Base-by-base conservation (phyloP, 2,329 filamentous ascomycete genomes). In the Metarhizium anisopliae region DNA sequence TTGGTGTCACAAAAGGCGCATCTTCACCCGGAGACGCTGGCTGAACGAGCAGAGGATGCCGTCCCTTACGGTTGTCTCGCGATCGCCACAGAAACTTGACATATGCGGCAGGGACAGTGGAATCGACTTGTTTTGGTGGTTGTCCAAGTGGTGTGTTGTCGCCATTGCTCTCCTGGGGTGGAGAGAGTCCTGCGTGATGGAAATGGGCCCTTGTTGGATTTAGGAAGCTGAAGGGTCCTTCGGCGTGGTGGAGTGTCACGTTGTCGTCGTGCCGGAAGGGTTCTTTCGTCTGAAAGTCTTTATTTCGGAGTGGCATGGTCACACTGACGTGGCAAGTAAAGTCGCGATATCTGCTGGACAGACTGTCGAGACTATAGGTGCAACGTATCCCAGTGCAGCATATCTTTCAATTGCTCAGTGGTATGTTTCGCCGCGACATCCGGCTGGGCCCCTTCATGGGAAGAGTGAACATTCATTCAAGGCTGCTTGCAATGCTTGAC, bases 11-110 rank as follows among this genome's bases (percentile, higher is more conserved):
- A 54, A 29, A 54, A 38, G 49, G 53, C 50, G 47, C 50, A 13
- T 58, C 52, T 11, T 64, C 63, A 1, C 62, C 60, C 2, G 52
- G 57, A 6, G 53, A 60, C 11, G 63, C 63, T 4, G 66, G 58
- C 3, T 66, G 58, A 1, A 73, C 59, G 11, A 59, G 62, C 2
- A 67, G 50, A 2, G 68, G 63, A 55, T 74, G 73, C 0, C 73
- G 66, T 32, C 73, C 73, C 55, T 76, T 76, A 51, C 73, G 65
- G 55, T 75, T 75, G 60, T 76, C 72, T 11, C 73, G 68, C 47
- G 70, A 72, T 18, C 70, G 67, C 73, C 74, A 75, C 51, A 75
- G 58, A 52, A 66, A 65, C 2, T 56, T 59, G 29, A 68, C 67
- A 49, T 70, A 72, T 11, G 53, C 57, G 8, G 56, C n/a, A n/a